phyloP scores from a whole-genome alignment of 2,329 filamentous ascomycete species.

The Botrytis squamosa region DNA sequence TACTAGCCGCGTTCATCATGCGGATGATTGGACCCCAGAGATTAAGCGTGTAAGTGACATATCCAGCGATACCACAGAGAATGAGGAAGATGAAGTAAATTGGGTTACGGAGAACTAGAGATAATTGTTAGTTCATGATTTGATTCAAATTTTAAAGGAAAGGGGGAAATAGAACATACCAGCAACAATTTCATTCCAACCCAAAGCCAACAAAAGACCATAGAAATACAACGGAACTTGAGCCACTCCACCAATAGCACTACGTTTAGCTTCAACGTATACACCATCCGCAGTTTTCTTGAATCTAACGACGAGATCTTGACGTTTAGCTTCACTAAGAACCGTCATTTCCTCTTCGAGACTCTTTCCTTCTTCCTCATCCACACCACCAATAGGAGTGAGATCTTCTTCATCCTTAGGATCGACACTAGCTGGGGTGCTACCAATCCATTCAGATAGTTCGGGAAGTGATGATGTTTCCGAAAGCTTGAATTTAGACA shows the following conservation, averaged over 20 bases:
- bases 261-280: constrained; percentile 95
- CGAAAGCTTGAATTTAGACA: constrained; percentile 78
- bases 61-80: constrained; percentile 71
- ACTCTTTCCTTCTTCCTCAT: constrained; percentile 91
- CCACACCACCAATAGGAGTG: constrained; percentile 83
- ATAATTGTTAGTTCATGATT: not conserved
- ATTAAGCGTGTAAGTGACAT: constrained; percentile 90
- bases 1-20: constrained; percentile 85
- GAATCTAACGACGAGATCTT: constrained; percentile 90
- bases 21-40: constrained; percentile 94
- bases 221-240: constrained; percentile 97
- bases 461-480: constrained; percentile 75
- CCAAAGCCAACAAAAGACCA: constrained; percentile 78
- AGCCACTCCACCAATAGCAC: constrained; percentile 91
- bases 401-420: constrained; percentile 88
- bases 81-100: constrained; percentile 88
- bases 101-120: constrained; percentile 83
- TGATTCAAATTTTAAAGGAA: not conserved
- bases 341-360: constrained; percentile 95
- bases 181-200: constrained; percentile 98
- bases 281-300: constrained; percentile 98
- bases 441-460: constrained; percentile 80
- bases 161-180: constrained; percentile 56
- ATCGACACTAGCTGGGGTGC: constrained; percentile 70
- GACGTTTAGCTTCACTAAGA: constrained; percentile 83